Base-by-base conservation (phyloP, 495 filamentous ascomycete genomes). In the Penicillium alfredii region DNA sequence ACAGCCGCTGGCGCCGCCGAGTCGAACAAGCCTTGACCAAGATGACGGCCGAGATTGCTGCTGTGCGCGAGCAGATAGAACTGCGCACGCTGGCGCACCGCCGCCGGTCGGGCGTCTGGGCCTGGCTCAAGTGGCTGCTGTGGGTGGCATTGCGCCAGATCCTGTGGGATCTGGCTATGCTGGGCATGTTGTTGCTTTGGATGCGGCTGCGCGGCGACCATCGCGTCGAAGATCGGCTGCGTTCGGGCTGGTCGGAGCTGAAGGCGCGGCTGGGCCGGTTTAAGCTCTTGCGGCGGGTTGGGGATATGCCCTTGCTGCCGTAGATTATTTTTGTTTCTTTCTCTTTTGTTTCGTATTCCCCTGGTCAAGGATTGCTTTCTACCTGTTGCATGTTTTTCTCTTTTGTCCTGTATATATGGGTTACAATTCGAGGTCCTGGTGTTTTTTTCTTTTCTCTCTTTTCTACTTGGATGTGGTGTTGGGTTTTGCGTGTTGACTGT, bases 21-120 rank as follows among this genome's bases (percentile, higher is more conserved):
- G 85, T 97, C 45, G 90, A 97, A 63, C 75, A 82, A 27, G 86
- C 88, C 18, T 76, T 97, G 37, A 82, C 89, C 26, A 84, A 84
- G 49, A 81, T 98, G 69, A 92, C 88, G 25, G 81, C 89, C 9
- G 92, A 98, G 61, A 77, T 97, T 11, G 86, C 92, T 3, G 92
- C 92, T n/a, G 66, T 95, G 45, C 74, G 92, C 14, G 92, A 98
- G 60, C 86, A 94, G 55, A 82, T 96, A 45, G 84, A 93, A 36
- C 72, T 77, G 2, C 67, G 64, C 20, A 46, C 58, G 10, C 25
- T 63, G 13, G 55, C 58, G 28, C 44, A 56, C 27, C 53, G 61
- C 9, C 61, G 73, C 35, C 70, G 76, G 26, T 71, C 66, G 16
- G 72, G 68, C 20, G 37, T 87, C 11, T 70, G 69, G 43, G 72